phyloP scores from a whole-genome alignment of 441 rosid genomes.

The Euphorbia corollata region DNA sequence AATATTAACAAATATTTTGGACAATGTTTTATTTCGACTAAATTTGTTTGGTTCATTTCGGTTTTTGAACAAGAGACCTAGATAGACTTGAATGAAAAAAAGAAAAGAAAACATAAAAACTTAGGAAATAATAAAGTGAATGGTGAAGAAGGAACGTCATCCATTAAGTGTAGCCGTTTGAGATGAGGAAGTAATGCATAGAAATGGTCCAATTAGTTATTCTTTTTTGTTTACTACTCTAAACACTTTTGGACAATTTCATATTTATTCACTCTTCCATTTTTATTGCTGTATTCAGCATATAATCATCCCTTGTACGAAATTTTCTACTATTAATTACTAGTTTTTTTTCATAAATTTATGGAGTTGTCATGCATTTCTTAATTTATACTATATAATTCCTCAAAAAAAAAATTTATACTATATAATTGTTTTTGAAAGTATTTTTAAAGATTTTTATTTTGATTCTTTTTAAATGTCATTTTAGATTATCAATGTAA shows the following conservation, averaged over 20 bases:
- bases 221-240: neutral
- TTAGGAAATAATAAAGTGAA: neutral
- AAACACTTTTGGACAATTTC: slow-evolving; percentile 2
- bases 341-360: neutral
- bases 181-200: neutral
- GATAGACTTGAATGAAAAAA: neutral
- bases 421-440: too few species aligned
- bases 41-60: neutral
- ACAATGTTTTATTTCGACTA: too few species aligned
- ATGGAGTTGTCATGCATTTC: neutral
- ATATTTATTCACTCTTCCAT: neutral
- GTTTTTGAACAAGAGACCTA: neutral
- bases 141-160: slow-evolving; percentile 9
- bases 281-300: neutral
- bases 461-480: too few species aligned
- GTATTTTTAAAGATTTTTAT: too few species aligned
- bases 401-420: too few species aligned
- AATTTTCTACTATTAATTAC: neutral
- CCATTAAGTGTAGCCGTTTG: neutral
- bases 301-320: neutral
- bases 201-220: slow-evolving; percentile 10
- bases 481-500: too few species aligned
- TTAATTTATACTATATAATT: too few species aligned
- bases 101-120: neutral
- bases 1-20: too few species aligned